phyloP scores from a whole-genome alignment of 2,329 filamentous ascomycete genomes.

The Verticillium zaregamsianum region DNA sequence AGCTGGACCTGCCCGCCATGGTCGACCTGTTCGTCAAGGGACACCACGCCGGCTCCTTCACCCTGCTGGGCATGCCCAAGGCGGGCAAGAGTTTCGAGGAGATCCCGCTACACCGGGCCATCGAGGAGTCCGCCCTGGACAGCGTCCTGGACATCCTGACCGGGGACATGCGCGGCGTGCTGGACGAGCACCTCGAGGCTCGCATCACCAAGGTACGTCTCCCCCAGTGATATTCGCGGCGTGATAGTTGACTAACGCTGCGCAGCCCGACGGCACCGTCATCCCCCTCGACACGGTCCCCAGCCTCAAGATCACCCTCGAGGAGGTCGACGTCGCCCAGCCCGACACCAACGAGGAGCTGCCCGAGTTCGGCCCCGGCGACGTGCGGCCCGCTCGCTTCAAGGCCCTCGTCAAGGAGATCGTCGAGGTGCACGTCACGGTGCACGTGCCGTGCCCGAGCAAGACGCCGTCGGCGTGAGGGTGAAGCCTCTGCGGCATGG shows the following conservation, averaged over 20 bases:
- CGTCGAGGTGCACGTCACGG: not conserved
- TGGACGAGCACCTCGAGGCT: slow-evolving; percentile 19
- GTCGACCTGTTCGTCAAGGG: slow-evolving; percentile 28
- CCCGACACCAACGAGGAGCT: slow-evolving; percentile 20
- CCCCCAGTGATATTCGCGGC: not conserved
- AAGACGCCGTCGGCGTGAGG: not conserved
- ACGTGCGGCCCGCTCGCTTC: not conserved
- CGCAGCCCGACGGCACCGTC: slow-evolving; percentile 25
- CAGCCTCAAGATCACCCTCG: slow-evolving; percentile 32
- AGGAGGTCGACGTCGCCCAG: slow-evolving; percentile 24
- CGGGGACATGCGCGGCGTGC: not conserved
- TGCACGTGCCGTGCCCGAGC: not conserved
- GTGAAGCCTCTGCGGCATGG: not conserved
- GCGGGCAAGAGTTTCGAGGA: slow-evolving; percentile 25
- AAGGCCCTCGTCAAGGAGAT: slow-evolving; percentile 1
- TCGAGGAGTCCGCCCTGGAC: slow-evolving; percentile 3
- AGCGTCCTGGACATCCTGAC: not conserved
- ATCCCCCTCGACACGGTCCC: slow-evolving; percentile 20
- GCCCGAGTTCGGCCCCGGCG: slow-evolving; percentile 17
- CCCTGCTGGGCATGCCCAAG: slow-evolving; percentile 31
- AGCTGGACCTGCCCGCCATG: slow-evolving; percentile 30
- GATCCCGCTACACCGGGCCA: slow-evolving; percentile 22
- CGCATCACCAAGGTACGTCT: slow-evolving; percentile 27
- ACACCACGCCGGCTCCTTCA: slow-evolving; percentile 24
- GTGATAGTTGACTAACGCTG: not conserved